phyloP scores from a whole-genome alignment of 2,329 filamentous ascomycete genomes.

The Botrytis tulipae region DNA sequence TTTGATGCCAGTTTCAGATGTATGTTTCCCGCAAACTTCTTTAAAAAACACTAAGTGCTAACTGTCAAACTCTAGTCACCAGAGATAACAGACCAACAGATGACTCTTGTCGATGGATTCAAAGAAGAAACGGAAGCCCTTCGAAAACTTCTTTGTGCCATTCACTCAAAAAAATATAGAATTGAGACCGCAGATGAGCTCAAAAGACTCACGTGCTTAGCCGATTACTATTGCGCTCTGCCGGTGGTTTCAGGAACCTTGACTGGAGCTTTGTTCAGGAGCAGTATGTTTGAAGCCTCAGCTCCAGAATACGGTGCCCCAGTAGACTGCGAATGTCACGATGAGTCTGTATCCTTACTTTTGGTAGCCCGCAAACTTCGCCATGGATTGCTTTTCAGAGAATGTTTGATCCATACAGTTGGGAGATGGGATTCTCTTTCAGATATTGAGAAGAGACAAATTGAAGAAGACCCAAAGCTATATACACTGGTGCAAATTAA shows the following conservation, averaged over 20 bases:
- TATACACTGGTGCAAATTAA: neutral
- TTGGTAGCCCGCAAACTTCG: neutral
- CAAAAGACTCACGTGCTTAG: neutral
- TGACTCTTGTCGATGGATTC: neutral
- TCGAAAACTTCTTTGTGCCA: neutral
- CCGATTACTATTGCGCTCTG: neutral
- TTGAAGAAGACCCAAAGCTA: neutral
- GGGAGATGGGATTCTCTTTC: neutral
- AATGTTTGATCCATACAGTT: neutral
- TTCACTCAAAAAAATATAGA: neutral
- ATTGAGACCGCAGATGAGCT: neutral
- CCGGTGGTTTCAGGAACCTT: neutral
- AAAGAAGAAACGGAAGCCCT: neutral
- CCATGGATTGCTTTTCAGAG: neutral
- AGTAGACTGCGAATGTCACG: neutral
- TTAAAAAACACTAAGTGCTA: neutral
- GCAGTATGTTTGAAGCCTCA: neutral
- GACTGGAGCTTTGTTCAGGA: neutral
- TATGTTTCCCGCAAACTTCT: neutral
- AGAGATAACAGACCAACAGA: neutral
- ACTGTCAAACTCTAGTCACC: neutral
- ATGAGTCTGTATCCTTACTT: neutral
- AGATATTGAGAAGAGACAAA: neutral
- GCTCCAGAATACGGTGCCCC: too few relatives aligned
- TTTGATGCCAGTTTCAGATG: neutral